These are phyloP conservation scores for Alternaria sp. DNA, from an alignment of 2,329 filamentous ascomycete genomes.

Conservation along the genomic window DNA sequence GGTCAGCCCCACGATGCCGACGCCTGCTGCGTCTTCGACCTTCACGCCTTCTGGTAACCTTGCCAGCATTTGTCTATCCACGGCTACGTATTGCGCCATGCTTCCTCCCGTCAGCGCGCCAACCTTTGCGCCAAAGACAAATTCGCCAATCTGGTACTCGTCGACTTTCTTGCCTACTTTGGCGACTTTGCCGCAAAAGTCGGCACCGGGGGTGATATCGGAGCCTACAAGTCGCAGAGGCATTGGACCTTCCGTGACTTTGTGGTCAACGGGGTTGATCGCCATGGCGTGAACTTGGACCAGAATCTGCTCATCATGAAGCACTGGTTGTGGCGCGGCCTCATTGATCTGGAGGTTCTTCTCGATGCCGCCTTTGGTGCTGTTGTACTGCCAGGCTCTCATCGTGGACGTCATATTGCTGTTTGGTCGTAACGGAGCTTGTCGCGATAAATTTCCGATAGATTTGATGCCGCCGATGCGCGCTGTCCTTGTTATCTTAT, in stretches of 20 bases:
- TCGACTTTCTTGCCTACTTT: constrained; percentile 35
- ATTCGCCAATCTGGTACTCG: constrained; percentile 44
- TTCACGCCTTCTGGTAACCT: constrained; percentile 34
- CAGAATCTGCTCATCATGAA: constrained; percentile 56
- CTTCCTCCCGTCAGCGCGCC: constrained; percentile 43
- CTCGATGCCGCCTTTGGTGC: constrained; percentile 56
- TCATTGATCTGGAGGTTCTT: constrained; percentile 59
- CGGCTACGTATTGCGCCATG: constrained; percentile 47
- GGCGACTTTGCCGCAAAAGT: constrained; percentile 60
- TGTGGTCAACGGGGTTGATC: constrained; percentile 71
- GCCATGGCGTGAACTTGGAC: constrained; percentile 61
- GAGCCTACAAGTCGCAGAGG: constrained; percentile 43
- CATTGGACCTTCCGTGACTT: constrained; percentile 60
- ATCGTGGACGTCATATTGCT: constrained; percentile 50
- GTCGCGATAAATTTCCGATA: background rate
- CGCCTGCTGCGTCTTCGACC: constrained; percentile 44
- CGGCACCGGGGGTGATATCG: constrained; percentile 53
- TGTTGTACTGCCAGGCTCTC: constrained; percentile 65
- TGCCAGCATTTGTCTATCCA: constrained; percentile 24
- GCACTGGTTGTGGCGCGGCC: constrained; percentile 50
- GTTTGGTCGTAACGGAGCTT: background rate
- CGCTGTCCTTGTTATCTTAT: constrained; percentile 3
- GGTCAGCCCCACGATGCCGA: constrained; percentile 48
- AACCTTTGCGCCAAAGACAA: constrained; percentile 49
- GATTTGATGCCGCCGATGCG: background rate